A percentile compares a stretch with the other conserved stretches of the same genome.
These are phyloP conservation scores for Euphorbia corollata DNA, from an alignment of 441 rosid genomes.

Conservation along the genomic window DNA sequence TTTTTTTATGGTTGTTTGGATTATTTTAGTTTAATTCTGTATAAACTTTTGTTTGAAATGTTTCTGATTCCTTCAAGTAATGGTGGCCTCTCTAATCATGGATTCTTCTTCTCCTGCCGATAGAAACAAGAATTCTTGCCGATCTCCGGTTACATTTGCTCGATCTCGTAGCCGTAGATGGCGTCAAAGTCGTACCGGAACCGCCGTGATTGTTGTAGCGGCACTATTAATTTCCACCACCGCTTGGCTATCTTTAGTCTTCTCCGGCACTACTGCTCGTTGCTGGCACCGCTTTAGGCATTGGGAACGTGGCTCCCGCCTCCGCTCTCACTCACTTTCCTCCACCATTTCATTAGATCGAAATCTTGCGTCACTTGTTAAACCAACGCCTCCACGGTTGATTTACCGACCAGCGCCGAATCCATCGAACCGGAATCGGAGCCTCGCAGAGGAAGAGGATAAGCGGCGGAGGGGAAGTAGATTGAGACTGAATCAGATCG, in stretches of 20 bases:
- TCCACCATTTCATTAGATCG: background rate
- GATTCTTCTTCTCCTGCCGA: slow-evolving; percentile 19
- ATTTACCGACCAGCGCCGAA: slow-evolving; percentile 15
- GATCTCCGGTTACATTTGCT: slow-evolving; percentile 28
- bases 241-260: slow-evolving; percentile 80
- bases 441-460: slow-evolving; percentile 30
- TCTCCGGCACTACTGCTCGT: slow-evolving; percentile 50
- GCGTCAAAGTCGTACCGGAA: slow-evolving; percentile 43
- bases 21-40: background rate
- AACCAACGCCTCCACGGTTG: slow-evolving; percentile 20
- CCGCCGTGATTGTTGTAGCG: slow-evolving; percentile 42
- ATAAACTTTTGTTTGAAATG: slow-evolving; percentile 12
- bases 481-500: slow-evolving; percentile 41
- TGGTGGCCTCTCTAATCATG: slow-evolving; percentile 6
- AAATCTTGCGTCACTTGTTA: background rate
- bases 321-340: slow-evolving; percentile 3
- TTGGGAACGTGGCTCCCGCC: slow-evolving; percentile 43
- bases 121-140: slow-evolving; percentile 19
- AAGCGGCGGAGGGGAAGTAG: slow-evolving; percentile 8
- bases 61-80: slow-evolving; percentile 3
- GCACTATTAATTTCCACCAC: slow-evolving; percentile 57
- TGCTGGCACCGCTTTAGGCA: slow-evolving; percentile 45
- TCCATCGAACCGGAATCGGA: slow-evolving; percentile 28
- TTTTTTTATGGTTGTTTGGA: slow-evolving; percentile 8
- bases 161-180: slow-evolving; percentile 42